Conservation (phyloP, 179 eudicot genomes). For the Corrigiola litoralis region DNA sequence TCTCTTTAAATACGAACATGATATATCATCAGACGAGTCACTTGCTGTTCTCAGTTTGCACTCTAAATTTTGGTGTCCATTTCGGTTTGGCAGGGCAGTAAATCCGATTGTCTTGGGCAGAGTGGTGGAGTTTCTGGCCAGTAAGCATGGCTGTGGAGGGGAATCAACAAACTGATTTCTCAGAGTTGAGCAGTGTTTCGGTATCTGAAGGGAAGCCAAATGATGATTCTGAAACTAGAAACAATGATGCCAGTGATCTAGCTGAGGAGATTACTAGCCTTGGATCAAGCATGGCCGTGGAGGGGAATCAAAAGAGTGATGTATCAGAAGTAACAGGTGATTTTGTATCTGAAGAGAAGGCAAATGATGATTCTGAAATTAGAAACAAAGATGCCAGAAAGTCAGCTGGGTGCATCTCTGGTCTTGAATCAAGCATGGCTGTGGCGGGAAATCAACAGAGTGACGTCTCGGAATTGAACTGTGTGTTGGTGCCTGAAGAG, state of each 20-base stretch:
- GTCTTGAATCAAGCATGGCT: neutral
- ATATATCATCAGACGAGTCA: too few species aligned
- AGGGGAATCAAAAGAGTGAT: neutral
- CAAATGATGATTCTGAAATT: too few species aligned
- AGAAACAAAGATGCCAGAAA: neutral
- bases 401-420: neutral
- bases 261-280: too few species aligned
- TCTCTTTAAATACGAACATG: too few species aligned
- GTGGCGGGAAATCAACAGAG: neutral
- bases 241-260: too few species aligned
- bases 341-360: too few species aligned
- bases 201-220: slow-evolving; percentile 15
- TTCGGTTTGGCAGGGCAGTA: too few species aligned
- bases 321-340: neutral
- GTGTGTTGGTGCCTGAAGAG: neutral
- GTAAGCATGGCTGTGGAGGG: slow-evolving; percentile 30
- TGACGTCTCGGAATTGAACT: neutral
- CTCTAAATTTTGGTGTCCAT: too few species aligned
- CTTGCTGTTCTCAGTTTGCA: too few species aligned
- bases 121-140: too few species aligned
- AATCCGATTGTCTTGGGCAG: too few species aligned
- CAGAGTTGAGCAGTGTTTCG: slow-evolving; percentile 13
- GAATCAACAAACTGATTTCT: slow-evolving; percentile 17
- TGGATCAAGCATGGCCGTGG: slow-evolving; percentile 3
- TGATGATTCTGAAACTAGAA: slow-evolving; percentile 21